Evolutionary conservation across 2,329 filamentous ascomycete genomes (phyloP).

Genomic region (Cadophora sp.): DNA sequence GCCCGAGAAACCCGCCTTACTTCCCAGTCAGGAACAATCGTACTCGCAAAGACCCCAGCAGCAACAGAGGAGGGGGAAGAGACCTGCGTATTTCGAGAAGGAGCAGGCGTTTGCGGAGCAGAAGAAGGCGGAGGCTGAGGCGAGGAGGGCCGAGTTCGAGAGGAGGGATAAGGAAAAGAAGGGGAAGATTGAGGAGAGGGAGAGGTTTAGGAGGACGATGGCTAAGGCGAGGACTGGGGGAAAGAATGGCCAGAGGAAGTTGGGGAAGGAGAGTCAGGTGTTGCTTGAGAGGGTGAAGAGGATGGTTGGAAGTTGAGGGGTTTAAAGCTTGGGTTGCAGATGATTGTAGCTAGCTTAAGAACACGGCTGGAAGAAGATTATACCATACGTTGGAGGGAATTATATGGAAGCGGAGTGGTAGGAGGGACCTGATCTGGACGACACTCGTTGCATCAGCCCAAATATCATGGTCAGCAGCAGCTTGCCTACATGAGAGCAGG

Average conservation of each 20-base stretch:
- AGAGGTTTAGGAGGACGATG: constrained; percentile 56
- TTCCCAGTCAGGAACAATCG: constrained; percentile 24
- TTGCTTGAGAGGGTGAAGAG: constrained; percentile 69
- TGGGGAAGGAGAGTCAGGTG: constrained; percentile 72
- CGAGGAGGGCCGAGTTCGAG: constrained; percentile 54
- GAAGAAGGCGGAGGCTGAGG: constrained; percentile 63
- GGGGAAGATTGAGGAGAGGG: constrained; percentile 66
- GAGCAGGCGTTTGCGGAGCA: constrained; percentile 50
- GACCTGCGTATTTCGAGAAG: constrained; percentile 48
- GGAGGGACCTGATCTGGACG: background rate
- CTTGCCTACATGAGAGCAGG: background rate
- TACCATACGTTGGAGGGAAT: background rate
- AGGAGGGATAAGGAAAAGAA: constrained; percentile 60
- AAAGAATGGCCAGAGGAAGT: constrained; percentile 69
- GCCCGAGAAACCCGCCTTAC: constrained; percentile 36
- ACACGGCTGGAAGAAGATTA: background rate
- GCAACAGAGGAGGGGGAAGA: constrained; percentile 35
- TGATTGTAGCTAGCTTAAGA: background rate
- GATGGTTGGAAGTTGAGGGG: constrained; percentile 42
- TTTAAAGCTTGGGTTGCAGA: background rate
- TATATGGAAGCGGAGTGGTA: background rate
- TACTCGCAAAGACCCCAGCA: constrained; percentile 14
- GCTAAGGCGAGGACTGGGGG: constrained; percentile 57
- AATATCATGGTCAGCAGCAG: background rate
- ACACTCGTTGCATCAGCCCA: background rate